Percentiles rank a stretch among this genome's conserved stretches.
Conservation (phyloP, 208 protist species). For the Trypanosoma avium region DNA sequence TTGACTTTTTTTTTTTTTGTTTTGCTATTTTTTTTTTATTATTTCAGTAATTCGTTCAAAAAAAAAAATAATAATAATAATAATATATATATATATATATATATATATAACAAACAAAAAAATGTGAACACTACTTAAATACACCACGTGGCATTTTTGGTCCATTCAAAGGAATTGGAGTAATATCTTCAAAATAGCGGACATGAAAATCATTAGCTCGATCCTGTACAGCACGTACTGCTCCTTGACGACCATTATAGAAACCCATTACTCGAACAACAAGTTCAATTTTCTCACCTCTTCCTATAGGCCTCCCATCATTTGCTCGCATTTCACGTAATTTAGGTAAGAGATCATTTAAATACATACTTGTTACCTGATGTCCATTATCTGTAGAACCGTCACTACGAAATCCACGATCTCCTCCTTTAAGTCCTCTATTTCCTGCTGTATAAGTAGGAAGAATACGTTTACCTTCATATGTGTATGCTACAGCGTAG, state of each 20-base stretch:
- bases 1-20: too few species aligned
- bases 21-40: too few species aligned
- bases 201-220: slow-evolving; percentile 71
- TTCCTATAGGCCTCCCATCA: slow-evolving; percentile 45
- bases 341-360: slow-evolving; percentile 80
- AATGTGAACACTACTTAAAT: slow-evolving; percentile 46
- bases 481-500: slow-evolving; percentile 89
- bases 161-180: slow-evolving; percentile 87
- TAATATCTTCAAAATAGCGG: slow-evolving; percentile 89
- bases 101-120: too few species aligned
- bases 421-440: slow-evolving; percentile 81
- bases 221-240: slow-evolving; percentile 85
- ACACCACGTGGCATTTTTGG: slow-evolving; percentile 88
- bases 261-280: slow-evolving; percentile 91
- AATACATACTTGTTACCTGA: slow-evolving; percentile 86
- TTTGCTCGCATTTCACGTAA: slow-evolving; percentile 64
- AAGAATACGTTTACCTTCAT: slow-evolving; percentile 75
- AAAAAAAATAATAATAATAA: too few species aligned
- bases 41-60: too few species aligned
- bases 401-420: slow-evolving; percentile 82
- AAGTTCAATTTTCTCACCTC: slow-evolving; percentile 83
- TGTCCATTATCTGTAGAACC: slow-evolving; percentile 87
- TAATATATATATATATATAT: too few species aligned
- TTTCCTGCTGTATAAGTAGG: slow-evolving; percentile 86
- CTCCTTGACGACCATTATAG: slow-evolving; percentile 89